Evolutionary conservation across 345 rosid species (phyloP).

Genomic region (Eucalyptus sp.): DNA sequence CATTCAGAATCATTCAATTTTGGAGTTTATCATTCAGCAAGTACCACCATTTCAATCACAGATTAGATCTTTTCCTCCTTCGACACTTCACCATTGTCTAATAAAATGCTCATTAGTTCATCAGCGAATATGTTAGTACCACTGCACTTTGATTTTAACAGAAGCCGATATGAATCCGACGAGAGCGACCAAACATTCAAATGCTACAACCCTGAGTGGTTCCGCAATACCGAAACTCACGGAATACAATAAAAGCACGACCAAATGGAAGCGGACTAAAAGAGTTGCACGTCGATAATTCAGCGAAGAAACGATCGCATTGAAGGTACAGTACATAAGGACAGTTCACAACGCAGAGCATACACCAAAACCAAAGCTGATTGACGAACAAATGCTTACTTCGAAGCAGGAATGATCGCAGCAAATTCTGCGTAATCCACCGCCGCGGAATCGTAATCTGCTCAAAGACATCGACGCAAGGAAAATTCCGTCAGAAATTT

Average conservation of each 20-base stretch:
- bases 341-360: neutral
- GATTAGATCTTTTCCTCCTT: neutral
- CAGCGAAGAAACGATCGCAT: neutral
- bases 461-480: neutral
- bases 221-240: neutral
- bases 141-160: neutral
- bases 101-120: neutral
- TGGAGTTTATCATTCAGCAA: neutral
- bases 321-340: neutral
- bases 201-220: neutral
- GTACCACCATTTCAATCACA: neutral
- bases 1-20: neutral
- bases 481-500: neutral
- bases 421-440: constrained; percentile 1
- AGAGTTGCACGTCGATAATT: neutral
- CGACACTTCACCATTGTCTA: neutral
- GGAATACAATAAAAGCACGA: neutral
- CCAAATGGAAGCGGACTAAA: neutral
- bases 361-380: neutral
- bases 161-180: neutral
- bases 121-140: neutral
- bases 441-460: constrained; percentile 15
- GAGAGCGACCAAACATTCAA: neutral
- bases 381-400: constrained; percentile 16
- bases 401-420: constrained; percentile 67